Percentiles rank a stretch among this genome's conserved stretches.
Evolutionary conservation across 352 stramenopile species (phyloP).

Genomic region (Phytophthora pini): DNA sequence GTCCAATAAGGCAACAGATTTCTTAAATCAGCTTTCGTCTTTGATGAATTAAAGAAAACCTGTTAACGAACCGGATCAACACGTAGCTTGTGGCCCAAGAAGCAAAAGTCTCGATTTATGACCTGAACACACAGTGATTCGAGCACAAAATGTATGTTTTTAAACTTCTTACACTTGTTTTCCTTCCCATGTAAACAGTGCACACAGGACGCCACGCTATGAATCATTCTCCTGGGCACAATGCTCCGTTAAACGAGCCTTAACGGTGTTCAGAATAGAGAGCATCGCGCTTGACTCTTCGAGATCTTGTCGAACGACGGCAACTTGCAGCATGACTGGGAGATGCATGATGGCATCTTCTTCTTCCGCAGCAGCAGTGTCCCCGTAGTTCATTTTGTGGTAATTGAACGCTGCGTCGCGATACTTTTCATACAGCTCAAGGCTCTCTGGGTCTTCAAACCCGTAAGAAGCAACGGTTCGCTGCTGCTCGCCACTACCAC

Average conservation of each 20-base stretch:
- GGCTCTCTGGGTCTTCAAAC: slow-evolving; percentile 77
- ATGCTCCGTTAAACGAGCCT: slow-evolving; percentile 64
- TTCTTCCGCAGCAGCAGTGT: slow-evolving; percentile 76
- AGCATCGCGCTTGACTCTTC: slow-evolving; percentile 81
- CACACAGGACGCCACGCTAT: slow-evolving; percentile 27
- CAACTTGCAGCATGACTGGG: slow-evolving; percentile 88
- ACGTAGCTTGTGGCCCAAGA: no score
- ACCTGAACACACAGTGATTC: no score
- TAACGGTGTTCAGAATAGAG: slow-evolving; percentile 80
- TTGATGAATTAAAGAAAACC: slow-evolving; percentile 16
- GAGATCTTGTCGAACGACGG: slow-evolving; percentile 67
- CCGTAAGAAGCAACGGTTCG: slow-evolving; percentile 63
- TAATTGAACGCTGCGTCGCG: slow-evolving; percentile 83
- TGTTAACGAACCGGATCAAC: no score
- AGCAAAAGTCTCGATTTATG: no score
- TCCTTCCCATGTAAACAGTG: slow-evolving; percentile 18
- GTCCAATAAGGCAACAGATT: slow-evolving; percentile 60
- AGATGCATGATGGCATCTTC: slow-evolving; percentile 91
- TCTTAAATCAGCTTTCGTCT: slow-evolving; percentile 61
- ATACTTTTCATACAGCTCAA: slow-evolving; percentile 89
- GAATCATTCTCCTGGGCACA: slow-evolving; percentile 61
- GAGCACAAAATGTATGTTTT: no score
- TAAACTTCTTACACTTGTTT: not conserved
- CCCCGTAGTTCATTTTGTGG: slow-evolving; percentile 88
- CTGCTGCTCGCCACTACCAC: slow-evolving; percentile 64